Evolutionary conservation across 306 rosid species (phyloP).

Genomic region (Lathyrus sativus): DNA sequence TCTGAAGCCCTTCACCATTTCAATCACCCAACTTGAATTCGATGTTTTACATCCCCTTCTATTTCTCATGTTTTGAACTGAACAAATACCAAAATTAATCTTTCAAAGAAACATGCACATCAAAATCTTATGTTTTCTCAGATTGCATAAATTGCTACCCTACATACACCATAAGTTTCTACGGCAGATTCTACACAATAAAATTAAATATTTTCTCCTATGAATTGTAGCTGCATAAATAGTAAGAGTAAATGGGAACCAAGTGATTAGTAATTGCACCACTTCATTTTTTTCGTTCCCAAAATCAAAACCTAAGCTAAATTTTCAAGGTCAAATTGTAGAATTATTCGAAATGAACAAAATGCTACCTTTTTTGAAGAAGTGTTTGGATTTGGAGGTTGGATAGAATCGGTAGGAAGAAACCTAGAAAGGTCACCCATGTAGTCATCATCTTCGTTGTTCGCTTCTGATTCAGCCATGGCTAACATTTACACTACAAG

Average conservation of each 20-base stretch:
- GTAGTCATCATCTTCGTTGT: conserved; percentile 61
- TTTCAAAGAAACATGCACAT: background rate
- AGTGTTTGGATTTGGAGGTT: conserved; percentile 52
- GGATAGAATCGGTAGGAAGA: conserved; percentile 50
- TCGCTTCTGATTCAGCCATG: conserved; percentile 62
- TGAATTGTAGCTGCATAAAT: background rate
- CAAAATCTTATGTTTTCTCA: background rate
- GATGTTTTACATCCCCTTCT: too few species aligned
- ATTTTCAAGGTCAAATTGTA: background rate
- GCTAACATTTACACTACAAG: background rate
- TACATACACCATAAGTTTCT: background rate
- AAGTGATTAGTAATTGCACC: too few species aligned
- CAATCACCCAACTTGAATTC: background rate
- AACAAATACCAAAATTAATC: too few species aligned
- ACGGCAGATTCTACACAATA: background rate
- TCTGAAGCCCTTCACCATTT: background rate
- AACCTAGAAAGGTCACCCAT: conserved; percentile 82
- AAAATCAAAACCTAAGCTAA: background rate
- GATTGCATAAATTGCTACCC: background rate
- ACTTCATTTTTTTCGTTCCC: background rate
- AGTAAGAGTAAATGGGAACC: background rate
- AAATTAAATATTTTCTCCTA: background rate
- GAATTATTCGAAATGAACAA: conserved; percentile 5
- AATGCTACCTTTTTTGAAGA: conserved; percentile 47
- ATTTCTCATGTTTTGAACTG: too few species aligned